phyloP scores from a whole-genome alignment of 306 rosid species.

The Myrica gale region DNA sequence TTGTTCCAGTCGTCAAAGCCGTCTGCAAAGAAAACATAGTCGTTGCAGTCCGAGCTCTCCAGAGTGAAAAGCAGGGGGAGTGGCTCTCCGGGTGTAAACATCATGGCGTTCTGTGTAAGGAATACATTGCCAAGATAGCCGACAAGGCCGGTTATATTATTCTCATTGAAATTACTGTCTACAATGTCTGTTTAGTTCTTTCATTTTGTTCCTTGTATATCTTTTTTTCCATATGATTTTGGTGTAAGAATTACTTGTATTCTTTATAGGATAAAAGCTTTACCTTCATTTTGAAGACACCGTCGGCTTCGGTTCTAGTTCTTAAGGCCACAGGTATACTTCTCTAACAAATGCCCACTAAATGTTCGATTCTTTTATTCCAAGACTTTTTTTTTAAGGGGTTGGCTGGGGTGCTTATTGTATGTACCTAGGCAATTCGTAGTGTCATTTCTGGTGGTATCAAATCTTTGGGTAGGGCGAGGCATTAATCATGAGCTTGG shows the following conservation, averaged over 20 bases:
- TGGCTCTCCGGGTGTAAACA: not conserved
- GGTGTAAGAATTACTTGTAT: not conserved
- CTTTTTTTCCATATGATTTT: not conserved
- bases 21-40: no score
- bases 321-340: slow-evolving; percentile 84
- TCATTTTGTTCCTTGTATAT: not conserved
- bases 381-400: not conserved
- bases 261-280: slow-evolving; percentile 76
- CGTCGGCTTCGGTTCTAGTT: slow-evolving; percentile 92
- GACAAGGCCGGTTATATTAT: slow-evolving; percentile 90
- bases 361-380: slow-evolving; percentile 20
- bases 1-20: no score
- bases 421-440: not conserved
- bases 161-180: slow-evolving; percentile 94
- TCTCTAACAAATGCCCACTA: slow-evolving; percentile 15
- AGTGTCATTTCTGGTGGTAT: no score
- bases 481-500: not conserved
- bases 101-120: slow-evolving; percentile 78
- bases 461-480: not conserved
- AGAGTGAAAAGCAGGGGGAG: no score
- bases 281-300: slow-evolving; percentile 85
- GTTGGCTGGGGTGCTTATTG: not conserved
- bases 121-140: slow-evolving; percentile 86
- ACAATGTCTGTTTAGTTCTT: slow-evolving; percentile 51
- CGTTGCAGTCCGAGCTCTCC: no score